Evolutionary conservation across 805 yeast genomes (phyloP).

Genomic region (Lachancea fermentati): DNA sequence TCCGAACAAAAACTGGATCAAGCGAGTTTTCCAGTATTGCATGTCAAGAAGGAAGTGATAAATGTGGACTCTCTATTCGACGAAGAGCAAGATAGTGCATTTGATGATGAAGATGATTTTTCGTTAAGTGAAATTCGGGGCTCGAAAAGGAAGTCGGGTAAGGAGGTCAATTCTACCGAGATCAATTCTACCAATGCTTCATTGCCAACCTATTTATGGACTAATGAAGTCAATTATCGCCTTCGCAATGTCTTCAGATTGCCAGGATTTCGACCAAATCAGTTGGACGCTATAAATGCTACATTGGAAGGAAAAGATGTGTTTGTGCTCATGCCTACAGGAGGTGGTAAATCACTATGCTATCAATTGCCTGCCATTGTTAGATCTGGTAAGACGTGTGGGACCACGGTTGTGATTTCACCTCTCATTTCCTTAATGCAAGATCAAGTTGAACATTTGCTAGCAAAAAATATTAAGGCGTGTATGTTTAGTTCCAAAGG

Average conservation of each 20-base stretch:
- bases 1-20: conserved; percentile 27
- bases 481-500: conserved; percentile 85
- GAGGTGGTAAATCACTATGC: conserved; percentile 96
- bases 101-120: conserved; percentile 17
- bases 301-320: conserved; percentile 76
- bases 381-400: conserved; percentile 63
- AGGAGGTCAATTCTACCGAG: background rate
- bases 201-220: conserved; percentile 42
- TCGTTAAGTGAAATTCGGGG: conserved; percentile 14
- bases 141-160: background rate
- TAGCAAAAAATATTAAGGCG: conserved; percentile 64
- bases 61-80: conserved; percentile 3
- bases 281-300: conserved; percentile 79
- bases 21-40: conserved; percentile 5
- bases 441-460: conserved; percentile 85
- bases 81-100: background rate
- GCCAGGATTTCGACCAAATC: conserved; percentile 69
- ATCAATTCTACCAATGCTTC: background rate
- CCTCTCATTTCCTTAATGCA: conserved; percentile 96
- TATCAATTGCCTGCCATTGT: conserved; percentile 92
- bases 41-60: conserved; percentile 9
- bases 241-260: conserved; percentile 59
- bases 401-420: conserved; percentile 87
- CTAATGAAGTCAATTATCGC: conserved; percentile 57
- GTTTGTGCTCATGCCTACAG: conserved; percentile 96